Percentiles rank a stretch among this genome's conserved stretches.
These are phyloP conservation scores for Acer negundo DNA, from an alignment of 345 rosid species.

Conservation along the genomic window DNA sequence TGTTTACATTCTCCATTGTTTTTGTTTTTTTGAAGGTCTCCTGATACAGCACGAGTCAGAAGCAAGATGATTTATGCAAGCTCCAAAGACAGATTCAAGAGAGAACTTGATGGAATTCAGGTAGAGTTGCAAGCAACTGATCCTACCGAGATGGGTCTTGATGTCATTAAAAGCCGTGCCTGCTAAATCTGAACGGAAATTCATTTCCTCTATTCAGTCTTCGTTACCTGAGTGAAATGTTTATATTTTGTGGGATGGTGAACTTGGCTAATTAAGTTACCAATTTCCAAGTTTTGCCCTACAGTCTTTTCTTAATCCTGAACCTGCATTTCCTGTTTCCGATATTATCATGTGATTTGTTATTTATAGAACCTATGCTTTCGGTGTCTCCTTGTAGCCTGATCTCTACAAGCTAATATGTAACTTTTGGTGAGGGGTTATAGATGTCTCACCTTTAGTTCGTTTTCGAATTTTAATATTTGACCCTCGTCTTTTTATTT, in stretches of 20 bases:
- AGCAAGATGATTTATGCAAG: conserved; percentile 72
- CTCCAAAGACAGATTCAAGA: conserved; percentile 57
- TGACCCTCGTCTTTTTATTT: conserved; percentile 26
- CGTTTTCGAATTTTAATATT: conserved; percentile 20
- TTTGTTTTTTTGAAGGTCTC: conserved; percentile 39
- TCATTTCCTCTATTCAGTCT: conserved; percentile 10
- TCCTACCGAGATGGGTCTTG: conserved; percentile 58
- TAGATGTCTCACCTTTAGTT: conserved; percentile 30
- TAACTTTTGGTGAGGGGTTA: conserved; percentile 38
- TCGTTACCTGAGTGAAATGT: conserved; percentile 30
- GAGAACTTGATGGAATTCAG: conserved; percentile 55
- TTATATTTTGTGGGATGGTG: conserved; percentile 36
- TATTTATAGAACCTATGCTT: conserved; percentile 37
- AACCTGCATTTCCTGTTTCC: conserved; percentile 25
- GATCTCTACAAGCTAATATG: conserved; percentile 46
- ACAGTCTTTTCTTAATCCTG: conserved; percentile 21
- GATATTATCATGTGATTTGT: conserved; percentile 33
- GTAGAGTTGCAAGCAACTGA: conserved; percentile 61
- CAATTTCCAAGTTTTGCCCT: conserved; percentile 32
- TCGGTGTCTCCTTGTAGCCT: conserved; percentile 31
- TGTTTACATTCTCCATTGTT: background rate
- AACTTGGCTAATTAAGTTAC: conserved; percentile 30
- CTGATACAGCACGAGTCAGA: conserved; percentile 56
- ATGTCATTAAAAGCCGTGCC: conserved; percentile 58
- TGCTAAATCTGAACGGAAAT: conserved; percentile 28